These are phyloP conservation scores for Albizia julibrissin DNA, from an alignment of 306 rosid genomes.

Conservation along the genomic window DNA sequence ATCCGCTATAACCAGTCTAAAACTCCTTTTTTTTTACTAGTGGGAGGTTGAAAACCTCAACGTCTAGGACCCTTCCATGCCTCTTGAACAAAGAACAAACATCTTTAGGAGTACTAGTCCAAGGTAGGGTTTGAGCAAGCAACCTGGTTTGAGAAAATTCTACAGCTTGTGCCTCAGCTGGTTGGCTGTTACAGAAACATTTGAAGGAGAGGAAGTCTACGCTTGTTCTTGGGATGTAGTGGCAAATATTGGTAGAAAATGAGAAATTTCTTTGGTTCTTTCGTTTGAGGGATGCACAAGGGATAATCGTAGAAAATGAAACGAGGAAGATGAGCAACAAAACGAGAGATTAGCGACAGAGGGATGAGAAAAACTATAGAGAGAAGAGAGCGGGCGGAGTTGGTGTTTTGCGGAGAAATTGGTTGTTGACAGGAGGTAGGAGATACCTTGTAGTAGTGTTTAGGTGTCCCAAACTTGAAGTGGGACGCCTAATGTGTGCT, in stretches of 20 bases:
- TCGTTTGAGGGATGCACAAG: constrained; percentile 18
- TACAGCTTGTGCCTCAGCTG: constrained; percentile 28
- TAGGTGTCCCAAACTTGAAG: no score
- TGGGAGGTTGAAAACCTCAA: constrained; percentile 62
- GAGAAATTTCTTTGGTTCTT: constrained; percentile 33
- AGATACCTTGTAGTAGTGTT: no score
- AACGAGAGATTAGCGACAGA: constrained; percentile 35
- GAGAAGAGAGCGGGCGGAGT: constrained; percentile 29
- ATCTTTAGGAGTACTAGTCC: constrained; percentile 83
- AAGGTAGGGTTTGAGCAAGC: constrained; percentile 89
- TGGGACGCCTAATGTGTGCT: no score
- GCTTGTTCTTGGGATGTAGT: constrained; percentile 56
- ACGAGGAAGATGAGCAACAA: constrained; percentile 32
- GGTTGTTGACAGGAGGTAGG: constrained; percentile 37
- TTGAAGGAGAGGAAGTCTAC: constrained; percentile 27
- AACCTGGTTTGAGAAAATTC: constrained; percentile 59
- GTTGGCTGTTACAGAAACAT: constrained; percentile 26
- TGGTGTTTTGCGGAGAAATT: constrained; percentile 35
- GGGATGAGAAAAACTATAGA: constrained; percentile 28
- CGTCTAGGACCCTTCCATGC: constrained; percentile 71
- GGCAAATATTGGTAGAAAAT: constrained; percentile 40
- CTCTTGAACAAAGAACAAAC: constrained; percentile 72
- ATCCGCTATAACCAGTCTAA: no score
- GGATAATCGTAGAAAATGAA: constrained; percentile 31
- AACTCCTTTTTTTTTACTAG: no score